Conservation (phyloP, 495 filamentous ascomycete genomes). For the Penicillium taxi region DNA sequence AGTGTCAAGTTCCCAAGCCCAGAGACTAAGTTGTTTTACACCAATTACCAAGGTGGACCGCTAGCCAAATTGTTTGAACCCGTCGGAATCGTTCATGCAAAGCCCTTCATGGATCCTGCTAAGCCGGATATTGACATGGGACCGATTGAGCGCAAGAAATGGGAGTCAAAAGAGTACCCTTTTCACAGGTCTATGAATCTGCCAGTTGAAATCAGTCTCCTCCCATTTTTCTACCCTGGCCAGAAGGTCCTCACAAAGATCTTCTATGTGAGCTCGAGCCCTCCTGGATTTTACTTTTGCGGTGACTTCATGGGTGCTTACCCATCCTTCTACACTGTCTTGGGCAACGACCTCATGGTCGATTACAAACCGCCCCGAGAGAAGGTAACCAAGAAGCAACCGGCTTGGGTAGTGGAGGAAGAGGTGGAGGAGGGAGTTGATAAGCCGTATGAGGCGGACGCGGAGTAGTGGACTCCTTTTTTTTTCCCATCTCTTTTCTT, state of each 20-base stretch:
- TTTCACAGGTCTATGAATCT: too few species aligned
- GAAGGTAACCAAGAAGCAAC: too few species aligned
- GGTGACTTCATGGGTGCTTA: slow-evolving; percentile 48
- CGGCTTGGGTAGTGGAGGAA: too few species aligned
- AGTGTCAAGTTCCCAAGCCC: slow-evolving; percentile 35
- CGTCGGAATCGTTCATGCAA: slow-evolving; percentile 39
- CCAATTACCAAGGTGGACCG: too few species aligned
- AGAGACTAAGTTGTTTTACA: slow-evolving; percentile 37
- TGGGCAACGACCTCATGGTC: slow-evolving; percentile 67
- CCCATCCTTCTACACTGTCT: slow-evolving; percentile 49
- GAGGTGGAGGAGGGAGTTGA: too few species aligned
- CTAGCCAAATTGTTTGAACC: slow-evolving; percentile 30
- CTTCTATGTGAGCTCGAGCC: slow-evolving; percentile 53
- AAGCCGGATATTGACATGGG: slow-evolving; percentile 35
- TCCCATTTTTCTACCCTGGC: slow-evolving; percentile 56
- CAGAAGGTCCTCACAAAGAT: slow-evolving; percentile 67
- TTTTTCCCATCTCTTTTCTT: too few species aligned
- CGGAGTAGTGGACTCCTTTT: too few species aligned
- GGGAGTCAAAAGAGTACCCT: slow-evolving; percentile 23
- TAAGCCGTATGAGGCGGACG: too few species aligned
- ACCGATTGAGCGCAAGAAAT: slow-evolving; percentile 29
- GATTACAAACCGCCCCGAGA: slow-evolving; percentile 50
- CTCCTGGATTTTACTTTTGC: slow-evolving; percentile 54
- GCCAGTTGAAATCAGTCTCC: slow-evolving; percentile 57
- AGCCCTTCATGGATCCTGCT: slow-evolving; percentile 33